Evolutionary conservation across 23 red algal species (phyloP).

Genomic region (Pyropia yezoensis): DNA sequence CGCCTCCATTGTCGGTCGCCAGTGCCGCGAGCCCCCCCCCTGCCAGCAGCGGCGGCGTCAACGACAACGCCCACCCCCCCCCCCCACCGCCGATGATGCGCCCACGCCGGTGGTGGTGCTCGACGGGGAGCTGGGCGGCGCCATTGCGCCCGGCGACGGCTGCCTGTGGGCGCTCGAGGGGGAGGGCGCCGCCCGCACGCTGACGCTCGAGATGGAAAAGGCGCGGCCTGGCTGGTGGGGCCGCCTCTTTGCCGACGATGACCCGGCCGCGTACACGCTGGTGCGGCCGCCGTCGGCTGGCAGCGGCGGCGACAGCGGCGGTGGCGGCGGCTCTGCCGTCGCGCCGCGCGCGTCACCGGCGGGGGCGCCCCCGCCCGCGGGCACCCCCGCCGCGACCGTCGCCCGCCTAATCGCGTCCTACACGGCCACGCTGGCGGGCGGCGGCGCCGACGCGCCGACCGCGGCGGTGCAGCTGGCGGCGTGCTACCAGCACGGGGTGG

Average conservation of each 20-base stretch:
- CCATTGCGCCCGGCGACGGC: slow-evolving; percentile 1
- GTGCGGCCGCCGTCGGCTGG: not conserved
- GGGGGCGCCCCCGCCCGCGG: not conserved
- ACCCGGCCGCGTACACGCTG: slow-evolving; percentile 22
- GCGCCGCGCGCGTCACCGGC: not conserved
- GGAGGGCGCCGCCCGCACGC: slow-evolving; percentile 7
- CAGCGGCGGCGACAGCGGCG: not conserved
- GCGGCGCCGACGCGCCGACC: slow-evolving; percentile 8
- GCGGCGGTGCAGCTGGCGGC: slow-evolving; percentile 48
- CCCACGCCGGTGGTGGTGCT: slow-evolving; percentile 9
- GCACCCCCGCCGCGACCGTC: slow-evolving; percentile 12
- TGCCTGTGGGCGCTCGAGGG: slow-evolving; percentile 44
- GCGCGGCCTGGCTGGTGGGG: slow-evolving; percentile 31
- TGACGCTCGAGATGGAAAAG: slow-evolving; percentile 55
- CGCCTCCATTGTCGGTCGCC: no score
- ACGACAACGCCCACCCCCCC: not conserved
- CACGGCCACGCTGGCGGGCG: slow-evolving; percentile 2
- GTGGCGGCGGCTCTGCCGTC: not conserved
- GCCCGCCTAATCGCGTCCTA: slow-evolving; percentile 23
- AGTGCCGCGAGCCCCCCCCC: no score
- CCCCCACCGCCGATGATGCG: slow-evolving; percentile 6
- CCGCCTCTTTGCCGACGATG: slow-evolving; percentile 27
- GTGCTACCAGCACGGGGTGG: slow-evolving; percentile 38
- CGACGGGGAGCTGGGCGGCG: slow-evolving; percentile 6
- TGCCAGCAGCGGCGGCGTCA: no score